phyloP scores from a whole-genome alignment of 306 rosid species.

The Acacia acuminata region DNA sequence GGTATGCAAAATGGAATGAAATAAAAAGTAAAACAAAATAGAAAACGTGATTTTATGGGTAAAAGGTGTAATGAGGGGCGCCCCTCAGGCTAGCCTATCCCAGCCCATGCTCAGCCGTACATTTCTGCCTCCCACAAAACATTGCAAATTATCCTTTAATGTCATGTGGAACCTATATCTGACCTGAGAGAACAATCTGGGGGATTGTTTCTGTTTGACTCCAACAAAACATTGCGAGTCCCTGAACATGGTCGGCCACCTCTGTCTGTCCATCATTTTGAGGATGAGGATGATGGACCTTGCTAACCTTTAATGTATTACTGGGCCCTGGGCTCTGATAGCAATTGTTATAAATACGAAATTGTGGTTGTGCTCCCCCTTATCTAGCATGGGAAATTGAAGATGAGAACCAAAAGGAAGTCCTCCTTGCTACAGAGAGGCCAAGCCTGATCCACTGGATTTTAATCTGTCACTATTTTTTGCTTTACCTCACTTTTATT shows the following conservation, averaged over 20 bases:
- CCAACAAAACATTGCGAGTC: background rate
- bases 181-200: background rate
- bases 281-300: background rate
- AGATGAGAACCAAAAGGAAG: background rate
- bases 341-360: background rate
- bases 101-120: background rate
- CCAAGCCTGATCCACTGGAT: background rate
- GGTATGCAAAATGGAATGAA: background rate
- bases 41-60: background rate
- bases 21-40: background rate
- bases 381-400: background rate
- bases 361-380: background rate
- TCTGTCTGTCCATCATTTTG: background rate
- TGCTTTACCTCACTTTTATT: background rate
- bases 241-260: background rate
- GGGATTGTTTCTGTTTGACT: background rate
- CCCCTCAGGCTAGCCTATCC: background rate
- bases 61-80: background rate
- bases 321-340: background rate
- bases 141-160: background rate
- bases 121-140: background rate
- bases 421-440: background rate
- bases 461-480: background rate
- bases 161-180: background rate
- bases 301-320: background rate